Conservation (phyloP, 805 yeast species). For the Hanseniaspora clermontiae region DNA sequence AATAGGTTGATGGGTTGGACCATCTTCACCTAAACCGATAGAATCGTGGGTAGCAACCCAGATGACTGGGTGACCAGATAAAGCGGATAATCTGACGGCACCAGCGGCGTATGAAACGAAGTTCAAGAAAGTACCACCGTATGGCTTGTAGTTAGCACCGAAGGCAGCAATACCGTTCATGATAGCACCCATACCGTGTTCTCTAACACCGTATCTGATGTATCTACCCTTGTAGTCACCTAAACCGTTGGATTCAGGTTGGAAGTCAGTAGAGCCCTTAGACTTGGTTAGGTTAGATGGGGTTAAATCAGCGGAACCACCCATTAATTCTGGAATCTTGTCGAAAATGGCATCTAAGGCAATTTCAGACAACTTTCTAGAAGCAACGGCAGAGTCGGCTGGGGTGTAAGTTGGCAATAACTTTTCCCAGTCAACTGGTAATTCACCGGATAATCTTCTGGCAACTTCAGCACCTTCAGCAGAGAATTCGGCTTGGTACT, state of each 20-base stretch:
- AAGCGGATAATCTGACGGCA: conserved; percentile 73
- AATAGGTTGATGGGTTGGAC: conserved; percentile 88
- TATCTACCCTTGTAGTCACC: conserved; percentile 89
- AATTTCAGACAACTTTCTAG: conserved; percentile 85
- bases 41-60: conserved; percentile 89
- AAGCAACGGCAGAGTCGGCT: conserved; percentile 70
- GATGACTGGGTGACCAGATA: conserved; percentile 69
- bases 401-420: conserved; percentile 69
- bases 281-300: conserved; percentile 93
- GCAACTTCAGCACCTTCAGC: conserved; percentile 62
- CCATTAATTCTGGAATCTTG: conserved; percentile 73
- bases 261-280: conserved; percentile 77
- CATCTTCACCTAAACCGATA: conserved; percentile 84
- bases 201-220: conserved; percentile 96
- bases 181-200: conserved; percentile 98
- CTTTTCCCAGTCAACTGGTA: conserved; percentile 74
- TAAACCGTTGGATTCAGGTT: conserved; percentile 63
- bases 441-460: conserved; percentile 64
- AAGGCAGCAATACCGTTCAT: conserved; percentile 93
- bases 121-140: conserved; percentile 97
- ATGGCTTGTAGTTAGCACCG: conserved; percentile 71
- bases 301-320: conserved; percentile 98
- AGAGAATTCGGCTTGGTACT: conserved; percentile 60
- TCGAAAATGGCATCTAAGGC: conserved; percentile 52
- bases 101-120: conserved; percentile 77